A percentile compares a stretch with the other conserved stretches of the same genome.
Conservation (phyloP, 768 basidiomycete species). For the Fomitopsis pulvina region DNA sequence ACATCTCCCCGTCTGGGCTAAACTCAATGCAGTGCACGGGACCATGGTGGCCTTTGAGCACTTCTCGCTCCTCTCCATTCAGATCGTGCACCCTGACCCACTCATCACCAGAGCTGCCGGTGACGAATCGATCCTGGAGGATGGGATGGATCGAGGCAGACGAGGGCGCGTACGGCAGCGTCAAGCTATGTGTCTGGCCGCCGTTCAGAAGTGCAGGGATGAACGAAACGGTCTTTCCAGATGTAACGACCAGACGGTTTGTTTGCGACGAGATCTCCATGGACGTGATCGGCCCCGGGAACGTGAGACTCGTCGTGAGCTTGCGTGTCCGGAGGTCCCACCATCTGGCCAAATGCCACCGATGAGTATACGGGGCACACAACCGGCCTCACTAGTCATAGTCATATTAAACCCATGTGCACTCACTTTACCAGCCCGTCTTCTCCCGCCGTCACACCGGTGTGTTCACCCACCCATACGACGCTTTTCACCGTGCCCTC, state of each 20-base stretch:
- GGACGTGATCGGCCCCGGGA: conserved; percentile 79
- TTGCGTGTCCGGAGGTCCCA: conserved; percentile 88
- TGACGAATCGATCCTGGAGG: conserved; percentile 84
- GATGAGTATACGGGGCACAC: background rate
- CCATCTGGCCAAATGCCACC: conserved; percentile 53
- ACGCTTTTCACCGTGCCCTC: conserved; percentile 91
- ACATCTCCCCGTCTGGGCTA: conserved; percentile 96
- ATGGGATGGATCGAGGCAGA: conserved; percentile 94
- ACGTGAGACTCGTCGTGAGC: conserved; percentile 61
- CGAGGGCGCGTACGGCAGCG: conserved; percentile 81
- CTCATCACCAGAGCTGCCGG: conserved; percentile 84
- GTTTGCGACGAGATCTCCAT: conserved; percentile 89
- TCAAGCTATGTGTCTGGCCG: conserved; percentile 65
- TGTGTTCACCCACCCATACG: conserved; percentile 86
- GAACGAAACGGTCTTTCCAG: conserved; percentile 89
- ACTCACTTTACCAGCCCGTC: conserved; percentile 85
- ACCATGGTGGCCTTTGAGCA: conserved; percentile 95
- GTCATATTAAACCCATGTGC: background rate
- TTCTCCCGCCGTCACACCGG: conserved; percentile 86
- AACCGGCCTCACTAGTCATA: background rate
- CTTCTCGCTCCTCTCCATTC: conserved; percentile 83
- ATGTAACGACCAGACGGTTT: conserved; percentile 81
- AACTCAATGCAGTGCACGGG: conserved; percentile 93
- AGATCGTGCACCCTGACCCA: conserved; percentile 95
- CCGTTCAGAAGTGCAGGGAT: conserved; percentile 67